Evolutionary conservation across 129 eudicot genomes (phyloP).

Genomic region (Artemisia annua): DNA sequence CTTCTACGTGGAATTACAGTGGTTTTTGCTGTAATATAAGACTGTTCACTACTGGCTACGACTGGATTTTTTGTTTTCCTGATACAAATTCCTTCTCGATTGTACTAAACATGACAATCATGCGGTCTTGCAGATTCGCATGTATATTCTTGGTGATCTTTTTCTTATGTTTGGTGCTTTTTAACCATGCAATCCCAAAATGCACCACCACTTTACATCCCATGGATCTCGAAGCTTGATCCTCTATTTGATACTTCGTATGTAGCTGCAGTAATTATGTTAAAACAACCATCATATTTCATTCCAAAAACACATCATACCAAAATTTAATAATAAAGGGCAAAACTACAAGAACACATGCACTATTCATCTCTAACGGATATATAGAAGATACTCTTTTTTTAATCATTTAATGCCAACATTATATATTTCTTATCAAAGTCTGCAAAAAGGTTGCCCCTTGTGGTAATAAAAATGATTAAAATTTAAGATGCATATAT

Average conservation of each 20-base stretch:
- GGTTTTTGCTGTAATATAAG: background rate
- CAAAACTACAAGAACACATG: too few species aligned
- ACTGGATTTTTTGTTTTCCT: slow-evolving; percentile 30
- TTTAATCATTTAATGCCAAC: too few species aligned
- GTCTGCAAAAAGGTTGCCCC: too few species aligned
- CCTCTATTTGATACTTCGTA: slow-evolving; percentile 84
- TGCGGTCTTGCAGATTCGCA: slow-evolving; percentile 73
- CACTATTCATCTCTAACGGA: too few species aligned
- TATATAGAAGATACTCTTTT: too few species aligned
- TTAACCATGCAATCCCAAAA: slow-evolving; percentile 87
- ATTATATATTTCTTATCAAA: too few species aligned
- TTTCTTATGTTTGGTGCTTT: slow-evolving; percentile 78
- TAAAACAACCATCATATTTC: background rate
- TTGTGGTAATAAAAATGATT: too few species aligned
- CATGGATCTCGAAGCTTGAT: slow-evolving; percentile 54
- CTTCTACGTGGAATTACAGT: background rate
- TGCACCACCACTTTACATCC: slow-evolving; percentile 79
- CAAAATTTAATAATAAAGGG: background rate
- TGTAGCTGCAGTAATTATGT: slow-evolving; percentile 65
- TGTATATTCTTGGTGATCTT: slow-evolving; percentile 74
- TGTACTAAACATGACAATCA: slow-evolving; percentile 73
- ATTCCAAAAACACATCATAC: background rate
- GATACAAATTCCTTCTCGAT: slow-evolving; percentile 80
- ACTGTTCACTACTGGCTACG: background rate
- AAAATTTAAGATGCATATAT: too few species aligned